Base-by-base conservation (phyloP, 2,329 filamentous ascomycete genomes). In the Botryotinia globosa region DNA sequence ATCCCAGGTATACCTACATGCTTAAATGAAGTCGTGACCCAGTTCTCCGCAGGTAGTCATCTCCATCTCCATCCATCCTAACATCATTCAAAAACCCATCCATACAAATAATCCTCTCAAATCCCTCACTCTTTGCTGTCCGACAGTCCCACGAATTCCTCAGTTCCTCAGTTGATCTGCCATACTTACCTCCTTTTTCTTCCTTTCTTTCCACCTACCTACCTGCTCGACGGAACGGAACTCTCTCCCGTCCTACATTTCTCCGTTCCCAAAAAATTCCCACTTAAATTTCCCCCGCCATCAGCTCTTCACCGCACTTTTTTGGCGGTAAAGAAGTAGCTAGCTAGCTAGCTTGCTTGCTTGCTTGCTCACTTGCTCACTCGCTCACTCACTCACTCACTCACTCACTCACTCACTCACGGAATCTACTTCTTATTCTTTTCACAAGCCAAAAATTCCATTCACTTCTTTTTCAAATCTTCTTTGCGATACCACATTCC, bases 231-330 rank as follows among this genome's bases (percentile, higher is more conserved):
- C 42, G 10, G 20, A 42, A 25, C 64, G 5, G 34, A 48, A 51
- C 25, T 54, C 63, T n/a, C 48, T 56, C 51, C 29, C 18, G 34
- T 42, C 34, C 48, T 67, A 22, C 51, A 56, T 56, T 29, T 18
- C 25, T 56, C 37, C 37, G 25, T 29, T 56, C 51, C 18, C n/a
- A 42, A 18, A 39, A 18, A 54, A 67, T 29, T 67, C 32, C 64
- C 64, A 67, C 64, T 67, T 67, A 54, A 39, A 29, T 37, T 18
- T 56, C n/a, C 65, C 69, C 69, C 45, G 48, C 69, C 32, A 51
- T 65, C 58, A 64, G 48, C 59, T 45, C 29, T 42, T 59, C 69
- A 72, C 69, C 69, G 69, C 69, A 72, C 22, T 22, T 71, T 54
- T 70, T 72, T 48, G 37, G 69, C 69, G 69, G 62, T 72, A 72